Conservation (phyloP, 257 asterid species). For the Ballota nigra region DNA sequence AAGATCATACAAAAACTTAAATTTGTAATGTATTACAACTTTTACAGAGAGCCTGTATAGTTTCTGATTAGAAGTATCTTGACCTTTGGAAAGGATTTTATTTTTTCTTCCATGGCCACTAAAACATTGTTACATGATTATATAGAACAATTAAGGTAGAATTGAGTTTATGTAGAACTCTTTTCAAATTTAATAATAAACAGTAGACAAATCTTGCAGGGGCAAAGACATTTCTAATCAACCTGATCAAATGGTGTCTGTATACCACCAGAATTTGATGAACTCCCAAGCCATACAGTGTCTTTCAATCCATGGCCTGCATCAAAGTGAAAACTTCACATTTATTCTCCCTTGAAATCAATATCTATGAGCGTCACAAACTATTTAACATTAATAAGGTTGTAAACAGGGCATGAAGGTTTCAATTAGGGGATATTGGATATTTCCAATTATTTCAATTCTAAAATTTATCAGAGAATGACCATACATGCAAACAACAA, state of each 20-base stretch:
- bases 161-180: slow-evolving; percentile 2
- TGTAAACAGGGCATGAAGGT: slow-evolving; percentile 11
- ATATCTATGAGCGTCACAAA: neutral
- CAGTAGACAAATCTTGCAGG: slow-evolving; percentile 6
- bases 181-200: slow-evolving; percentile 2
- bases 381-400: neutral
- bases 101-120: slow-evolving; percentile 9
- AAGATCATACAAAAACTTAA: neutral
- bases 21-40: neutral
- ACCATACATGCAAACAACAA: slow-evolving; percentile 8
- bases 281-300: slow-evolving; percentile 41
- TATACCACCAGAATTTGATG: slow-evolving; percentile 30
- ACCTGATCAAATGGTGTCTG: slow-evolving; percentile 49
- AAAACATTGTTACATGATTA: neutral
- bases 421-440: neutral
- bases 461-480: neutral
- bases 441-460: slow-evolving; percentile 4
- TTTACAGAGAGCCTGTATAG: neutral
- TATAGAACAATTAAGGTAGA: neutral
- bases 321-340: slow-evolving; percentile 17
- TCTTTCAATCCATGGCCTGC: slow-evolving; percentile 48
- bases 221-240: slow-evolving; percentile 7
- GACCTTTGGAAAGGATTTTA: neutral
- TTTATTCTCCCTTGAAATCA: slow-evolving; percentile 10
- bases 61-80: slow-evolving; percentile 9